phyloP scores from a whole-genome alignment of 805 yeast species.

The Tetrapisispora nanseiensis region DNA sequence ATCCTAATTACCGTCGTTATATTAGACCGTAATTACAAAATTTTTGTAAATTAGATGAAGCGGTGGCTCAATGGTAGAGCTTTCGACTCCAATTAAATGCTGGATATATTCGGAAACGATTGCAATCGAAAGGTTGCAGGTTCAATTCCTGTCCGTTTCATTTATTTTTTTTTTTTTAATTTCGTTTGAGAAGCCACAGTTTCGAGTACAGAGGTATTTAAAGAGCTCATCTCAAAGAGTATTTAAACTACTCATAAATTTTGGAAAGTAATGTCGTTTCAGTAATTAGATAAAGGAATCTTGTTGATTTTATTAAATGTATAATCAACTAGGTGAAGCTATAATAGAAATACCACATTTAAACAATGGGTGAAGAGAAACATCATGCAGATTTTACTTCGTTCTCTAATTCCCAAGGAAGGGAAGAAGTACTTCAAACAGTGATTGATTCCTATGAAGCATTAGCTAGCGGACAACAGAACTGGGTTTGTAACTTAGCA shows the following conservation, averaged over 20 bases:
- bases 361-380: conserved; percentile 3
- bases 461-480: conserved; percentile 47
- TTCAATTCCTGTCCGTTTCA: conserved; percentile 69
- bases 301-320: not conserved
- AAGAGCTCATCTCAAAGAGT: not conserved
- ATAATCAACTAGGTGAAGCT: too few species aligned
- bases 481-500: conserved; percentile 86
- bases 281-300: too few species aligned
- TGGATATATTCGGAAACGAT: conserved; percentile 14
- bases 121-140: conserved; percentile 63
- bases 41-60: too few species aligned
- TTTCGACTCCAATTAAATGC: conserved; percentile 39
- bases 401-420: conserved; percentile 33
- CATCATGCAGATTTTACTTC: conserved; percentile 72
- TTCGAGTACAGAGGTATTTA: too few species aligned
- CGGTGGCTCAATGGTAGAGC: conserved; percentile 69
- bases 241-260: too few species aligned
- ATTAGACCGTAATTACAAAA: too few species aligned
- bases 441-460: conserved; percentile 57
- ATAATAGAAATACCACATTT: too few species aligned
- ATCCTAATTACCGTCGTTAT: too few species aligned
- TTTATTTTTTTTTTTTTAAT: conserved; percentile 15
- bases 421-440: conserved; percentile 47
- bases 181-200: not conserved
- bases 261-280: too few species aligned